These are phyloP conservation scores for Venturia effusa DNA, from an alignment of 2,329 filamentous ascomycete species.

Conservation along the genomic window DNA sequence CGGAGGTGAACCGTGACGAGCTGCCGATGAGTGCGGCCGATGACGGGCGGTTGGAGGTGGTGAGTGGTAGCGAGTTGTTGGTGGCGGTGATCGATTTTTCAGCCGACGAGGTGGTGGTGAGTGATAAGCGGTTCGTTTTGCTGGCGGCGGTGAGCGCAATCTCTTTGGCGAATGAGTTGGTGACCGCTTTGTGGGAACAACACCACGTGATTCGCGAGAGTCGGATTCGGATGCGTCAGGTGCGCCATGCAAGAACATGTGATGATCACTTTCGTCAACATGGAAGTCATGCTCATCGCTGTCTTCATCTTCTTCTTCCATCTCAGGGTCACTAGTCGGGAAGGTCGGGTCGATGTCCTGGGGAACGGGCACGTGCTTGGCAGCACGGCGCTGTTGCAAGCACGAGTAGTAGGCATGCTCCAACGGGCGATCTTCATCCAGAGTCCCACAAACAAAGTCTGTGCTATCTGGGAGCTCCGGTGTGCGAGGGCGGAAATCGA, in stretches of 20 bases:
- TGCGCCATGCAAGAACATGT: slow-evolving; percentile 60
- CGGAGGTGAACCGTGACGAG: slow-evolving; percentile 25
- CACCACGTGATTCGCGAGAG: neutral
- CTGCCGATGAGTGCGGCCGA: slow-evolving; percentile 9
- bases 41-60: slow-evolving; percentile 37
- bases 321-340: slow-evolving; percentile 84
- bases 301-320: slow-evolving; percentile 58
- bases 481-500: slow-evolving; percentile 54
- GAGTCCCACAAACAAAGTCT: slow-evolving; percentile 95
- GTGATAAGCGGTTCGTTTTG: slow-evolving; percentile 23
- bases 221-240: slow-evolving; percentile 56
- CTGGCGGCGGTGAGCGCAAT: slow-evolving; percentile 41
- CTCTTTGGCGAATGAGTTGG: slow-evolving; percentile 51
- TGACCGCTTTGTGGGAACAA: slow-evolving; percentile 25
- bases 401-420: slow-evolving; percentile 87
- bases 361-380: slow-evolving; percentile 74
- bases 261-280: slow-evolving; percentile 40
- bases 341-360: slow-evolving; percentile 98
- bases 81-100: slow-evolving; percentile 39
- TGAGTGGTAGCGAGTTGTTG: slow-evolving; percentile 50
- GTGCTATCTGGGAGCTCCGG: slow-evolving; percentile 92
- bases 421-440: slow-evolving; percentile 90
- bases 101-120: slow-evolving; percentile 45
- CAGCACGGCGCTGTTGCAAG: slow-evolving; percentile 67
- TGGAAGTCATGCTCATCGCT: slow-evolving; percentile 31